phyloP scores from a whole-genome alignment of 2,329 filamentous ascomycete genomes.

The Rosellinia necatrix region DNA sequence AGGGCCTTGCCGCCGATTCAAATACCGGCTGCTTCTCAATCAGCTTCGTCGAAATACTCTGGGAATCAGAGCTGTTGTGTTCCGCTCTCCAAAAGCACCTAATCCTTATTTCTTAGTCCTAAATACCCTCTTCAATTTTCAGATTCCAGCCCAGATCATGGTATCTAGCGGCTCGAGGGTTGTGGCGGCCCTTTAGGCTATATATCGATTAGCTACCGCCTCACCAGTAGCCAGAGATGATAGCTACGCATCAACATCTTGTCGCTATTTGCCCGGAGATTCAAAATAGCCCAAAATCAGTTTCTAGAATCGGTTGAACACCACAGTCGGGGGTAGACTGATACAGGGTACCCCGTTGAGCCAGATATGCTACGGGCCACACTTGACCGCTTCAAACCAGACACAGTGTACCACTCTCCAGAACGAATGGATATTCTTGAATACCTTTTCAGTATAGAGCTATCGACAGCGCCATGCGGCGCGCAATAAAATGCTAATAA shows the following conservation, averaged over 20 bases:
- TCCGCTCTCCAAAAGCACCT: no score
- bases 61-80: no score
- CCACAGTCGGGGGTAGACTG: not conserved
- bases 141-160: no score
- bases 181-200: not conserved
- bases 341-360: not conserved
- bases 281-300: not conserved
- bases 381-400: not conserved
- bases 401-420: not conserved
- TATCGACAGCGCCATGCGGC: no score
- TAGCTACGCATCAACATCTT: not conserved
- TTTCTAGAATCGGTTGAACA: not conserved
- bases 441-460: not conserved
- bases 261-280: constrained; percentile 3
- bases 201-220: not conserved
- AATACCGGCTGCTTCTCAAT: no score
- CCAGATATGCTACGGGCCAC: not conserved
- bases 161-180: not conserved
- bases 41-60: no score
- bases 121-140: no score
- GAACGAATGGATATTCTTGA: not conserved
- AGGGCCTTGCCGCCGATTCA: no score
- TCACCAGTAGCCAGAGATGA: not conserved
- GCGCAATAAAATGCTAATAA: not conserved
- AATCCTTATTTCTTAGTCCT: no score